These are phyloP conservation scores for Didymella pomorum DNA, from an alignment of 2,329 filamentous ascomycete genomes.

Conservation along the genomic window DNA sequence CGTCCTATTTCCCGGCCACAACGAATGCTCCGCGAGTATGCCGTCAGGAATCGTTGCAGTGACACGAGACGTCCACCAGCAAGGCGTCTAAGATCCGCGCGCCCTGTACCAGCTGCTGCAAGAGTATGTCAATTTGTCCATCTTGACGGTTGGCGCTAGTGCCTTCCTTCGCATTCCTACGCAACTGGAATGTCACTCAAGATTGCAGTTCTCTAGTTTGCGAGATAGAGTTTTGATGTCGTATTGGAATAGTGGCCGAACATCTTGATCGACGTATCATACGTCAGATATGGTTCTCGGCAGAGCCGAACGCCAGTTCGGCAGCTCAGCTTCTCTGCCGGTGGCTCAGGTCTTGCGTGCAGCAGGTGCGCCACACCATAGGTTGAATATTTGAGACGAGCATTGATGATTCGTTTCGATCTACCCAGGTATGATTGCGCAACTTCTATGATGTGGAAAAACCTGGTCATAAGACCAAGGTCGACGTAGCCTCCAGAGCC, in stretches of 20 bases:
- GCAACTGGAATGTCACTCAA: constrained; percentile 13
- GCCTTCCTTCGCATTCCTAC: constrained; percentile 6
- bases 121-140: neutral
- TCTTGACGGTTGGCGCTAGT: constrained; percentile 5
- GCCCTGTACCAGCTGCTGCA: constrained; percentile 5
- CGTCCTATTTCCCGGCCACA: neutral
- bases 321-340: neutral
- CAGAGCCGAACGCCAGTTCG: neutral
- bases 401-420: neutral
- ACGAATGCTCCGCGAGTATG: neutral
- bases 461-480: too few species aligned
- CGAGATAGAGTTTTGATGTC: constrained; percentile 9
- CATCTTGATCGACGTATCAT: neutral
- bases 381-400: neutral
- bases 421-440: neutral
- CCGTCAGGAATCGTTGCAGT: neutral
- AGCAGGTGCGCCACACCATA: neutral
- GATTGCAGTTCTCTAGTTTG: constrained; percentile 2
- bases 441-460: too few species aligned
- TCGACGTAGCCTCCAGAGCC: too few species aligned
- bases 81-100: constrained; percentile 8
- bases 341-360: neutral
- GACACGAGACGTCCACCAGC: constrained; percentile 1
- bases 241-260: constrained; percentile 1
- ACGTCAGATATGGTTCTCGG: neutral